phyloP scores from a whole-genome alignment of 257 asterid species.

The Rehmannia glutinosa region DNA sequence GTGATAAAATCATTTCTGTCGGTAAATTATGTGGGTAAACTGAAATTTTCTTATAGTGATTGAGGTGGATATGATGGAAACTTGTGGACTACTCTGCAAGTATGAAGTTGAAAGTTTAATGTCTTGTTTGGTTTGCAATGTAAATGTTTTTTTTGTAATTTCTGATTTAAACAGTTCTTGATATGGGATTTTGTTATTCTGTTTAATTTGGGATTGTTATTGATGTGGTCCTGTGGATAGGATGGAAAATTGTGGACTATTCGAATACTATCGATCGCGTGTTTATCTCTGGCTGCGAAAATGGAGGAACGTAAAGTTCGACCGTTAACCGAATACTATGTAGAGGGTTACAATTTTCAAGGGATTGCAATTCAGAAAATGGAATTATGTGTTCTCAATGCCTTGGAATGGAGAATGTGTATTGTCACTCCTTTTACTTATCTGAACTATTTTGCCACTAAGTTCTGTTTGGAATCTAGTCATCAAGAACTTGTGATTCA shows the following conservation, averaged over 20 bases:
- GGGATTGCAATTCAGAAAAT: conserved; percentile 26
- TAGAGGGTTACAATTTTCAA: conserved; percentile 23
- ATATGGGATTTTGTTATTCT: neutral
- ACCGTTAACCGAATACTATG: conserved; percentile 7
- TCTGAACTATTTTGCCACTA: conserved; percentile 30
- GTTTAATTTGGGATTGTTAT: neutral
- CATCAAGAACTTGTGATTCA: conserved; percentile 9
- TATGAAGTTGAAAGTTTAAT: too few relatives aligned
- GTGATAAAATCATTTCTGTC: too few relatives aligned
- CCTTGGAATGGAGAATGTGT: conserved; percentile 48
- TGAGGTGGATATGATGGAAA: too few relatives aligned
- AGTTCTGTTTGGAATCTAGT: conserved; percentile 24
- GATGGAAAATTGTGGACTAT: conserved; percentile 18
- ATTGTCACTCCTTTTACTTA: conserved; percentile 38
- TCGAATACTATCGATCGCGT: conserved; percentile 25
- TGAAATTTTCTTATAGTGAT: too few relatives aligned
- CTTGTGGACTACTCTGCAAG: too few relatives aligned
- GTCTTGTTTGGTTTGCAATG: too few relatives aligned
- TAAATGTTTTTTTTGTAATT: neutral
- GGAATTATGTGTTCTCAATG: conserved; percentile 34
- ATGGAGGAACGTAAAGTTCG: conserved; percentile 25
- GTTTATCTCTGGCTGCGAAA: conserved; percentile 42
- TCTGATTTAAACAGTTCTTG: neutral
- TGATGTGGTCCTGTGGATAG: conserved; percentile 24
- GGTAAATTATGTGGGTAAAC: too few relatives aligned